Evolutionary conservation across 192 early-diverging fungal genomes (phyloP), one percentile per base, ranked within the genome.

Genomic region (Umbelopsis ramanniana): DNA sequence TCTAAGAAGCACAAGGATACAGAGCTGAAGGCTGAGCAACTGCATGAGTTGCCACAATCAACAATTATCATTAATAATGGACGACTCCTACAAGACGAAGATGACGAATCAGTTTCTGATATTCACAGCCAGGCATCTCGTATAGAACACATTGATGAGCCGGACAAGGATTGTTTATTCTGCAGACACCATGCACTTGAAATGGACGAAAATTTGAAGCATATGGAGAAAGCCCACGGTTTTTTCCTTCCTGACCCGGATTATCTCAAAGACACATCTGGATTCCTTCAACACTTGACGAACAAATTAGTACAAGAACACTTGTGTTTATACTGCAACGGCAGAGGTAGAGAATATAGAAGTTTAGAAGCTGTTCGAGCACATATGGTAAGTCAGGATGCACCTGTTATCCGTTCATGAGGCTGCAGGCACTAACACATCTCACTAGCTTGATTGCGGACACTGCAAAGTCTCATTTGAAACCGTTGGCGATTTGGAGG

Each of bases 231-330:
- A 40, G 82, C 76, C 33, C 98, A 99, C 82, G 89, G 91, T 70
- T 95, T 99, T 79, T 99, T 98, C 72, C 89, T 99, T 68, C 98
- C 98, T 19, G 96, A 98, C 79, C 82, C 95, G 33, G 97, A 98
- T 78, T 97, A 91, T 74, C 77, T 99, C 48, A 89, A 90, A 6
- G 93, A 98, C 72, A 66, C 93, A n/a, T 87, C 85, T 45, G 98
- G 97, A 6, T 81, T 99, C 55, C 83, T 99, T 67, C 84, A 84
- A 72, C 97, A 97, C 73, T 82, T 99, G 48, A 94, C 88, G 7
- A 95, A 98, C 72, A 98, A 98, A 83, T 83, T 98, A 66, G 85
- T 92, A 3, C 89, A 96, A 12, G 96, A 89, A 67, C 94, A 97
- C 82, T 89, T 97, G 33, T 99, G 98, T 76, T 69, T 99, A 40